Evolutionary conservation across 768 basidiomycete species (phyloP).

Genomic region (Pulveroboletus sp.): DNA sequence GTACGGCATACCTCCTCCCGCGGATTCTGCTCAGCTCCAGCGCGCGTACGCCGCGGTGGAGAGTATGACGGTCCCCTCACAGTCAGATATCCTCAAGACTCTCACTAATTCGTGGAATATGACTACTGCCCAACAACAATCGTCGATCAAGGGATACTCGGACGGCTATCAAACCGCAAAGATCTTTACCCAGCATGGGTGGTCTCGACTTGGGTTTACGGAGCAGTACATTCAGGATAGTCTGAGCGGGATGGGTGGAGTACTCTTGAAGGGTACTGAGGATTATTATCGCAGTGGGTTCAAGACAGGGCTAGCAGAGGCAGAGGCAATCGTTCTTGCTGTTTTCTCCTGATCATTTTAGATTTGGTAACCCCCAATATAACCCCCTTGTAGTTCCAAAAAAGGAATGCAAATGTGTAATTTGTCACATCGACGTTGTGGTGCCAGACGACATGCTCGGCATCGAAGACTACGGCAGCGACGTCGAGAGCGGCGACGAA

Average conservation of each 20-base stretch:
- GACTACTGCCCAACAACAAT: conserved; percentile 9
- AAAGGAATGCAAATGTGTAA: neutral
- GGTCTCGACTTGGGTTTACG: conserved; percentile 56
- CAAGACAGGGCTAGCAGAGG: conserved; percentile 14
- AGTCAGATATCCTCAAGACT: conserved; percentile 10
- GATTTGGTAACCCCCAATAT: neutral
- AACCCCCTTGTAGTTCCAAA: neutral
- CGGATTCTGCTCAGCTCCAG: conserved; percentile 22
- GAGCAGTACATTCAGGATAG: conserved; percentile 60
- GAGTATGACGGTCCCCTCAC: conserved; percentile 12
- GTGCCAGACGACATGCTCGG: conserved; percentile 54
- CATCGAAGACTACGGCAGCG: conserved; percentile 77
- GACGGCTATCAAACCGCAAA: conserved; percentile 59
- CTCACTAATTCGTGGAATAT: conserved; percentile 10
- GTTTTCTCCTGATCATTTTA: conserved; percentile 2
- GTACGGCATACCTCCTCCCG: conserved; percentile 35
- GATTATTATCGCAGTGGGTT: conserved; percentile 13
- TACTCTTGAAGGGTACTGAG: conserved; percentile 7
- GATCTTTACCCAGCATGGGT: conserved; percentile 47
- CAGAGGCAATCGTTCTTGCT: conserved; percentile 11
- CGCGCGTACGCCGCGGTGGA: conserved; percentile 14
- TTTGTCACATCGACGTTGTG: neutral
- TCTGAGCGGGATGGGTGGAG: conserved; percentile 18
- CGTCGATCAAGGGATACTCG: conserved; percentile 44
- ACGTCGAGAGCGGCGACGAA: conserved; percentile 56